Evolutionary conservation across 306 rosid genomes (phyloP).

Genomic region (Pachyrhizus erosus): DNA sequence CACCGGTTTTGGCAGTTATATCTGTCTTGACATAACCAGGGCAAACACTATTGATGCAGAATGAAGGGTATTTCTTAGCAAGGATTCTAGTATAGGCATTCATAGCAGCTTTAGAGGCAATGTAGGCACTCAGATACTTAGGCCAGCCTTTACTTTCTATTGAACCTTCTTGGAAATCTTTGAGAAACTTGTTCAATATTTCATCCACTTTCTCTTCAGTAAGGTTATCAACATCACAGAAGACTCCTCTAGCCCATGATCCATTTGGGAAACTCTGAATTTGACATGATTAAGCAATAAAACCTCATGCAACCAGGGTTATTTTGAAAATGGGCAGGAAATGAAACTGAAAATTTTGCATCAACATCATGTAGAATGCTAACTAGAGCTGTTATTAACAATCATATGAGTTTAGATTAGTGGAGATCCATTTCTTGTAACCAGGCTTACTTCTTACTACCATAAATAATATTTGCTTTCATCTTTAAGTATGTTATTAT

Average conservation of each 20-base stretch:
- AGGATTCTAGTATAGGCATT: slow-evolving; percentile 51
- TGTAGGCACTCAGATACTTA: neutral
- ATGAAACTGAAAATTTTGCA: neutral
- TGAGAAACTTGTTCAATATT: slow-evolving; percentile 5
- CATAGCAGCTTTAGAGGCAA: slow-evolving; percentile 39
- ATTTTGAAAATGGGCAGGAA: neutral
- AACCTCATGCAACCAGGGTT: neutral
- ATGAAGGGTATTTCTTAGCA: slow-evolving; percentile 36
- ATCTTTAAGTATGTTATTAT: no score
- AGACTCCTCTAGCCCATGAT: slow-evolving; percentile 23
- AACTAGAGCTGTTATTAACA: no score
- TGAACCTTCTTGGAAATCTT: slow-evolving; percentile 33
- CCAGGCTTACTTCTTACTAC: no score
- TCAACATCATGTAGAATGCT: no score
- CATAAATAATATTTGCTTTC: neutral
- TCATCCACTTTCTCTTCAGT: slow-evolving; percentile 39
- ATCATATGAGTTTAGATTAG: no score
- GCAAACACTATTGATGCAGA: slow-evolving; percentile 45
- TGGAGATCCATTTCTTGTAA: no score
- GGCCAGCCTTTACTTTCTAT: slow-evolving; percentile 27
- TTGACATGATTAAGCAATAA: neutral
- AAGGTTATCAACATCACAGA: slow-evolving; percentile 23
- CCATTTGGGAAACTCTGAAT: slow-evolving; percentile 15
- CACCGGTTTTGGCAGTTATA: slow-evolving; percentile 45
- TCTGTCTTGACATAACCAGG: slow-evolving; percentile 55